Percentiles rank a stretch among this genome's conserved stretches.
Conservation (phyloP, 441 rosid species). For the Adansonia grandidieri region DNA sequence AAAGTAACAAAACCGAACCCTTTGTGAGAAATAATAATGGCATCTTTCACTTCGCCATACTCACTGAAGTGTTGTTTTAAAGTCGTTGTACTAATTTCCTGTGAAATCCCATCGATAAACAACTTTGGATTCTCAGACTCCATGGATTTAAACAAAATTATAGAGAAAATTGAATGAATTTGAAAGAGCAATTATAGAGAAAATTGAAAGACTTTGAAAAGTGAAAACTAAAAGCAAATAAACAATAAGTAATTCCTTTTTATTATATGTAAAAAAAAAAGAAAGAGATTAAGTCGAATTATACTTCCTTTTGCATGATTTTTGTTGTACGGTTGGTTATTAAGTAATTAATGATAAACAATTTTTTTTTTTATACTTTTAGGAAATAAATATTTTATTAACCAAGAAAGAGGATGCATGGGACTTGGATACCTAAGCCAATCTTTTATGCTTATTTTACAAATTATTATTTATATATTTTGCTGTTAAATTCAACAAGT, state of each 20-base stretch:
- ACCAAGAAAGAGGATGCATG: too few species aligned
- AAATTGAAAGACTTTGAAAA: background rate
- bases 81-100: background rate
- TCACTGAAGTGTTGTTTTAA: slow-evolving; percentile 28
- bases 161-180: background rate
- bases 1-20: slow-evolving; percentile 38
- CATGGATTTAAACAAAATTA: background rate
- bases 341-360: background rate
- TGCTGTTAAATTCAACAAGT: too few species aligned
- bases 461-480: too few species aligned
- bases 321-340: background rate
- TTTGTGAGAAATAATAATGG: slow-evolving; percentile 7
- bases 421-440: too few species aligned
- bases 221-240: background rate
- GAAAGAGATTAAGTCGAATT: background rate
- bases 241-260: background rate
- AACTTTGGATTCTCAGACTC: background rate
- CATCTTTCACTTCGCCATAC: slow-evolving; percentile 29
- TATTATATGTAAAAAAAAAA: background rate
- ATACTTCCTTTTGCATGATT: background rate
- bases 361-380: too few species aligned
- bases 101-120: slow-evolving; percentile 32
- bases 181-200: background rate
- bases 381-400: too few species aligned
- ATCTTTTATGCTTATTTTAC: too few species aligned